Evolutionary conservation across 164 flowering plant species (phyloP), one percentile per base, ranked within the genome.

Genomic region (Cinnamomum micranthum): DNA sequence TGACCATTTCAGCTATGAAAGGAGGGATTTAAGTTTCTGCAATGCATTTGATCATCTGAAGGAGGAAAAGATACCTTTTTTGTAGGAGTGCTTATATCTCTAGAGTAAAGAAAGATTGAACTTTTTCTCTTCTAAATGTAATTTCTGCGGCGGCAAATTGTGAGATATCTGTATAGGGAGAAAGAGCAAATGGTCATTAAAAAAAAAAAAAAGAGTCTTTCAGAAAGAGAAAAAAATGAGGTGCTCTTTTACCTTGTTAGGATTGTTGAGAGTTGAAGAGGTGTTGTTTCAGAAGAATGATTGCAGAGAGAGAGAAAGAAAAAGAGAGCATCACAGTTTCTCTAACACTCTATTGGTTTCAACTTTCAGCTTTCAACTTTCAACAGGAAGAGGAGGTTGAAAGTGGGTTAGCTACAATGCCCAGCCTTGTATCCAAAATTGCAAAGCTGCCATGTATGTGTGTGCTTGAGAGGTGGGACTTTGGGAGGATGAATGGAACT

Each of bases 1-100:
- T 35, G 20, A 55, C 60, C 60, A 55, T 55, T 55, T 55, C 5
- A 55, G n/a, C 60, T 55, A 13, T 14, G 60, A 55, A 55, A 55
- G 59, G 5, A 9, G n/a, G 14, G 59, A 52, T 9, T 52, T 55
- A 0, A 14, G 31, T 66, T 66, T 27, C 9, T 13, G 69, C 47
- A 19, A 66, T 15, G 69, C 69, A 31, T 27, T 66, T 66, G 28
- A 66, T 66, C 19, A 66, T 66, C 7, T 13, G 69, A 66, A 66
- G 69, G 14, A 24, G 25, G 27, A 31, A 31, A 66, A 20, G 22
- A 31, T 66, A 66, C 69, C 69, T 22, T 4, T 14, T 27, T 27
- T 7, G 35, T 7, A 66, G 69, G 69, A 66, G 27, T 13, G n/a
- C n/a, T n/a, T n/a, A n/a, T 6, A 31, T 66, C 31, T 2, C 20